phyloP scores from a whole-genome alignment of 768 basidiomycete species.

The Phlebiopsis gigantea region DNA sequence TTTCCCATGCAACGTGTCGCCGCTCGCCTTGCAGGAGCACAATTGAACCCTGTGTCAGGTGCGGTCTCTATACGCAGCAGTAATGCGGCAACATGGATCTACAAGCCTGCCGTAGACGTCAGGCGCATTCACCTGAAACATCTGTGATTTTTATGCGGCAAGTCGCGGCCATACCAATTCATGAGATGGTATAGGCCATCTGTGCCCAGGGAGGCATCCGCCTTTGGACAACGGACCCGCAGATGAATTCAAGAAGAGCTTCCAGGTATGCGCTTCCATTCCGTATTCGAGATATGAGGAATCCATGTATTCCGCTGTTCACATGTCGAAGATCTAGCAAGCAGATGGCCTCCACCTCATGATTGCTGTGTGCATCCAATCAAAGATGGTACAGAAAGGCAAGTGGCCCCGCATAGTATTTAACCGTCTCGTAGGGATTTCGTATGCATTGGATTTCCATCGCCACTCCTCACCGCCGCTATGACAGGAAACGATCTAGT shows the following conservation, averaged over 20 bases:
- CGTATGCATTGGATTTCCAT: not conserved
- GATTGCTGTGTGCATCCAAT: not conserved
- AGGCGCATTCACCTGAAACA: not conserved
- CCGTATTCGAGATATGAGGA: not conserved
- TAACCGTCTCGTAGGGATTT: not conserved
- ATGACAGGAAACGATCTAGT: constrained; percentile 33
- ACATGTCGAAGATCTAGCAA: not conserved
- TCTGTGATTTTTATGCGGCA: not conserved
- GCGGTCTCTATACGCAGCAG: not conserved
- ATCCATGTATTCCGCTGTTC: not conserved
- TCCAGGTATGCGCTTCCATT: not conserved
- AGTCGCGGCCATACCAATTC: not conserved
- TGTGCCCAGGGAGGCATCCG: not conserved
- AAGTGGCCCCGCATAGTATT: not conserved
- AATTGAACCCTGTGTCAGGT: not conserved
- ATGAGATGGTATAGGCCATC: not conserved
- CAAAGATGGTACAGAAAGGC: not conserved
- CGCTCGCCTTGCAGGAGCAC: not conserved
- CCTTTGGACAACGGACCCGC: not conserved
- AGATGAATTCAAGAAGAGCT: not conserved
- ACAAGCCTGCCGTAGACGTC: not conserved
- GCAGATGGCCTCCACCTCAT: not conserved
- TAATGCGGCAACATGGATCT: not conserved
- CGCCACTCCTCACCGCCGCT: not conserved
- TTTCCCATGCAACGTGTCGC: not conserved